These are phyloP conservation scores for Aphanomyces cochlioides DNA, from an alignment of 352 stramenopile genomes.

Conservation along the genomic window DNA sequence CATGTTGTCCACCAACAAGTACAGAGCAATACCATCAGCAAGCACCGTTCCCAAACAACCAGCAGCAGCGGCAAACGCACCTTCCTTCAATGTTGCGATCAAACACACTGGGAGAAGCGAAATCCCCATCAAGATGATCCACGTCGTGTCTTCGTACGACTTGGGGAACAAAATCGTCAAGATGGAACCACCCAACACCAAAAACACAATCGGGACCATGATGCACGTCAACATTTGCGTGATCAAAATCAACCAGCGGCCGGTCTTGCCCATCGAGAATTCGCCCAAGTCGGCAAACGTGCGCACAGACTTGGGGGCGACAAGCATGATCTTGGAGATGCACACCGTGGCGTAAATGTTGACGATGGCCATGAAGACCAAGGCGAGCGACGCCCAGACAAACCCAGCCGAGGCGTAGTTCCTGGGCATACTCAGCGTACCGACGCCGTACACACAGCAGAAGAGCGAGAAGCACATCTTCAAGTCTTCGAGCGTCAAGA, in stretches of 20 bases:
- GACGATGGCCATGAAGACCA: slow-evolving; percentile 31
- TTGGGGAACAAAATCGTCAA: slow-evolving; percentile 26
- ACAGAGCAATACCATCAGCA: slow-evolving; percentile 25
- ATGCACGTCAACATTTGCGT: slow-evolving; percentile 30
- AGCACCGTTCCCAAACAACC: slow-evolving; percentile 28
- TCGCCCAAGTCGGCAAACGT: slow-evolving; percentile 30
- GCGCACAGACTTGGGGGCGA: slow-evolving; percentile 26
- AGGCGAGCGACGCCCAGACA: slow-evolving; percentile 23
- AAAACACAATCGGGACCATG: slow-evolving; percentile 27
- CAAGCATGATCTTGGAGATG: slow-evolving; percentile 31
- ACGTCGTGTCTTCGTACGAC: slow-evolving; percentile 16
- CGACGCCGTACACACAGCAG: slow-evolving; percentile 34
- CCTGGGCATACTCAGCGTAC: slow-evolving; percentile 28
- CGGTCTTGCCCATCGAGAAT: slow-evolving; percentile 22
- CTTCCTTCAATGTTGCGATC: slow-evolving; percentile 33
- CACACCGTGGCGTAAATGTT: slow-evolving; percentile 32
- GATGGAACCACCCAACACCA: slow-evolving; percentile 31
- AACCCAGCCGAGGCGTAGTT: slow-evolving; percentile 29
- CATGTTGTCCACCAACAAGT: slow-evolving; percentile 27
- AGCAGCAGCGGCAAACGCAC: slow-evolving; percentile 24
- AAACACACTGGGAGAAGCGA: slow-evolving; percentile 28
- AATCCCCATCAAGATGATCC: slow-evolving; percentile 32
- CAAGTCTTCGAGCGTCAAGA: slow-evolving; percentile 30
- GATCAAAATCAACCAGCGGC: slow-evolving; percentile 23
- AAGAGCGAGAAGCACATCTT: slow-evolving; percentile 30